Evolutionary conservation across 495 filamentous ascomycete genomes (phyloP).

Genomic region (Penicillium arizonense): DNA sequence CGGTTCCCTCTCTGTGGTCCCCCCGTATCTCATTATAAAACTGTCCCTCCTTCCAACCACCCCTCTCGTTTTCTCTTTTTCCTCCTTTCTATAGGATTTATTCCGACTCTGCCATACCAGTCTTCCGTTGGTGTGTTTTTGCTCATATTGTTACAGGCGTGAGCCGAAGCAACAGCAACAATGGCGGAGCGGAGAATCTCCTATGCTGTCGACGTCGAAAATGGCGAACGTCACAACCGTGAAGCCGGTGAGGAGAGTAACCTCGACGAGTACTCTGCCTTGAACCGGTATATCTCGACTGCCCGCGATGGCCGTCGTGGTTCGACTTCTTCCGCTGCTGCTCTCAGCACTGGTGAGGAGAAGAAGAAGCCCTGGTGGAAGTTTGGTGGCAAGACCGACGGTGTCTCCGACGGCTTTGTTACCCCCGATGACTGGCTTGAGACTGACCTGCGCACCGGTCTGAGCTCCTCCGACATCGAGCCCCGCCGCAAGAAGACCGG

Average conservation of each 20-base stretch:
- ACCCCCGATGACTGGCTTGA: constrained; percentile 71
- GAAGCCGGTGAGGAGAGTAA: constrained; percentile 29
- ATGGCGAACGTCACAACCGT: constrained; percentile 42
- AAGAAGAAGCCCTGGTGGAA: constrained; percentile 56
- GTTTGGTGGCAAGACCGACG: constrained; percentile 51
- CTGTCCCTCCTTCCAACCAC: constrained; percentile 29
- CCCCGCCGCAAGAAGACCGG: constrained; percentile 63
- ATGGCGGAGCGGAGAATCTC: constrained; percentile 55
- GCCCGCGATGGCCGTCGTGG: constrained; percentile 60
- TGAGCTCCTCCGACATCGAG: constrained; percentile 59
- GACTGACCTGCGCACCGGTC: constrained; percentile 65
- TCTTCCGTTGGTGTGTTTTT: constrained; percentile 36
- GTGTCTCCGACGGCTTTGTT: constrained; percentile 45
- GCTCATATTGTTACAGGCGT: constrained; percentile 46
- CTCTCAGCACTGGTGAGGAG: constrained; percentile 32
- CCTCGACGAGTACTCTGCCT: constrained; percentile 52
- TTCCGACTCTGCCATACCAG: constrained; percentile 47
- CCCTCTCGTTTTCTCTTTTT: constrained; percentile 22
- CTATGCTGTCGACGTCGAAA: constrained; percentile 53
- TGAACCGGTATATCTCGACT: constrained; percentile 66
- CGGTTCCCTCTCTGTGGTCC: constrained; percentile 24
- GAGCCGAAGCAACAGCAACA: constrained; percentile 46
- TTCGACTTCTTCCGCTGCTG: constrained; percentile 52
- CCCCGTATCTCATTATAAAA: constrained; percentile 32
- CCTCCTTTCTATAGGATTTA: constrained; percentile 35